Evolutionary conservation across 495 filamentous ascomycete genomes (phyloP).

Genomic region (Chaetomium tenue): DNA sequence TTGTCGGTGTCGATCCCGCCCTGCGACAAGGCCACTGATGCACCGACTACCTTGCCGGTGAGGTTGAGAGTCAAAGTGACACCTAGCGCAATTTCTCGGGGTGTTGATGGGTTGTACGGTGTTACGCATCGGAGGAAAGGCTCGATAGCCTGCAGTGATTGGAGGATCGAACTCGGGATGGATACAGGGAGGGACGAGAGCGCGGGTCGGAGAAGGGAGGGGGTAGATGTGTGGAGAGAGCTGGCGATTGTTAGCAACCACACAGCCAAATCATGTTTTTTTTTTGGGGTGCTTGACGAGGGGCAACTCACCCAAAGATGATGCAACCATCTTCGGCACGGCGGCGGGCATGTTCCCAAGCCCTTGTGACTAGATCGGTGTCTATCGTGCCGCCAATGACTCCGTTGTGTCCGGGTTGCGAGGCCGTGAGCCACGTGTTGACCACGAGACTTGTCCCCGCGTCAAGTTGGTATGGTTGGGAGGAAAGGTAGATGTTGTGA

Average conservation of each 20-base stretch:
- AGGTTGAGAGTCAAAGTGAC: conserved; percentile 79
- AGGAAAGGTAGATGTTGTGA: conserved; percentile 82
- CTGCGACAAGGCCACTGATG: conserved; percentile 74
- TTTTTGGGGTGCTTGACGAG: background rate
- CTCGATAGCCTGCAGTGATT: conserved; percentile 71
- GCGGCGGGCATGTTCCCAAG: conserved; percentile 95
- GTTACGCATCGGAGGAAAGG: conserved; percentile 87
- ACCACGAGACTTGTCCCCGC: conserved; percentile 90
- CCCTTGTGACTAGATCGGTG: conserved; percentile 69
- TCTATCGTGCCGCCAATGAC: conserved; percentile 76
- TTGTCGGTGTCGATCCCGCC: conserved; percentile 82
- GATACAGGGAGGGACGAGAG: conserved; percentile 74
- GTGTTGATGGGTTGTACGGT: conserved; percentile 80
- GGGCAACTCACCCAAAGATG: conserved; percentile 68
- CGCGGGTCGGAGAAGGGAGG: conserved; percentile 79
- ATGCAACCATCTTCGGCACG: conserved; percentile 96
- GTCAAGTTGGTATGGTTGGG: conserved; percentile 78
- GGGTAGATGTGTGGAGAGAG: conserved; percentile 83
- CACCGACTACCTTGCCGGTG: conserved; percentile 70
- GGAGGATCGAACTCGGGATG: conserved; percentile 69
- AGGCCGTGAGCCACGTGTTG: conserved; percentile 88
- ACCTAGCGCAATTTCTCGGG: conserved; percentile 76
- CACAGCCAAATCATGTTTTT: background rate
- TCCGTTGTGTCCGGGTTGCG: conserved; percentile 62
- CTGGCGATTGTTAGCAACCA: conserved; percentile 43